A percentile compares a stretch with the other conserved stretches of the same genome.
Evolutionary conservation across 2,329 filamentous ascomycete species (phyloP).

Genomic region (Sporothrix pallida): DNA sequence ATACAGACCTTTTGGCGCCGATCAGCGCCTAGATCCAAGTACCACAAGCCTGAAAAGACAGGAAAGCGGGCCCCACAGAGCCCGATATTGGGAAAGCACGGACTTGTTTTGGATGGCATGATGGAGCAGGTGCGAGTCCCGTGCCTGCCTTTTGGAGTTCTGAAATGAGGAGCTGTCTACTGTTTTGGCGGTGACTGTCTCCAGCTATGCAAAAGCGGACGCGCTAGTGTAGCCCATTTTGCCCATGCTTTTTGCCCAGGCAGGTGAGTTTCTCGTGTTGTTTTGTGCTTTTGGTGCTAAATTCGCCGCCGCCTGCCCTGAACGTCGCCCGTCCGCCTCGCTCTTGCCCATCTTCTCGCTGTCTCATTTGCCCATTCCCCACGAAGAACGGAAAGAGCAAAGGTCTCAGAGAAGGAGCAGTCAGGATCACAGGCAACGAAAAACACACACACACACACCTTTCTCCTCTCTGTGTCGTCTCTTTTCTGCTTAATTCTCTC

Average conservation of each 20-base stretch:
- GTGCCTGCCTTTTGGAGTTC: constrained; percentile 1
- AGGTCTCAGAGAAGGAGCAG: neutral
- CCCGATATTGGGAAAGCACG: constrained; percentile 15
- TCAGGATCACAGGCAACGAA: constrained; percentile 24
- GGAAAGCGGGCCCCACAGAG: neutral
- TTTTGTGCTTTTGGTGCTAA: neutral
- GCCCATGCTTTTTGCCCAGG: neutral
- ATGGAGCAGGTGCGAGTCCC: neutral
- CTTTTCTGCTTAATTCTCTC: neutral
- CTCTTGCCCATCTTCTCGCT: neutral
- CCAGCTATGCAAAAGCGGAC: neutral
- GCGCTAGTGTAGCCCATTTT: neutral
- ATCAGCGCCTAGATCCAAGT: constrained; percentile 20
- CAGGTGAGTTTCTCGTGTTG: neutral
- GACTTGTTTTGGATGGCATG: constrained; percentile 1
- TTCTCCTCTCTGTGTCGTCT: neutral
- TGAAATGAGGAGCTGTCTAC: constrained; percentile 21
- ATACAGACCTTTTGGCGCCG: neutral
- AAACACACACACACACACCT: constrained; percentile 12
- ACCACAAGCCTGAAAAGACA: neutral
- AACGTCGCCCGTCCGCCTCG: constrained; percentile 6
- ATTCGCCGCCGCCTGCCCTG: constrained; percentile 1
- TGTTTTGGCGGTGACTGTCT: constrained; percentile 5
- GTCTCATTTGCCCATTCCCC: neutral
- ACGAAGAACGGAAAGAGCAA: neutral